A percentile compares a stretch with the other conserved stretches of the same genome.
Evolutionary conservation across 176 grass and related monocot genomes (phyloP).

Genomic region (Tillandsia fasciculata): DNA sequence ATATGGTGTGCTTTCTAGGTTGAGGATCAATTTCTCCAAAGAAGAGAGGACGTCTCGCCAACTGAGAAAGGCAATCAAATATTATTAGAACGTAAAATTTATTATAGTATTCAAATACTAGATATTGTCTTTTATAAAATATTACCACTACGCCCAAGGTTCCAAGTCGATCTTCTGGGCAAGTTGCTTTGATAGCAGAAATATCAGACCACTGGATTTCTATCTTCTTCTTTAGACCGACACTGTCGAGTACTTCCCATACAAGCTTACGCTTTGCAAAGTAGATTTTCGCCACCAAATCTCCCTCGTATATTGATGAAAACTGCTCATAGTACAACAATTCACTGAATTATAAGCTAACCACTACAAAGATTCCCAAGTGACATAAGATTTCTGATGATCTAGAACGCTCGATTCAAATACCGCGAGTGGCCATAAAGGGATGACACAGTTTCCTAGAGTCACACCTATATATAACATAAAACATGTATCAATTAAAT

Average conservation of each 20-base stretch:
- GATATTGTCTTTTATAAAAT: not conserved
- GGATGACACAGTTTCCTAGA: not conserved
- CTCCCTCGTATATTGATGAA: slow-evolving; percentile 54
- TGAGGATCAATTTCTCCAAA: slow-evolving; percentile 75
- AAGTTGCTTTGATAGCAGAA: slow-evolving; percentile 46
- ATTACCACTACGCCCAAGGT: slow-evolving; percentile 54
- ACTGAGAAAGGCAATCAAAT: slow-evolving; percentile 33
- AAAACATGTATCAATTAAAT: not conserved
- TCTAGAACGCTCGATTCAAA: not conserved
- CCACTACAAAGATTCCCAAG: not conserved
- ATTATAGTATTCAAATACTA: not conserved
- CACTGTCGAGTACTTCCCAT: slow-evolving; percentile 58
- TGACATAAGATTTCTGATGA: not conserved
- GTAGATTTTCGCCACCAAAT: slow-evolving; percentile 80
- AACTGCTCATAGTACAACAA: slow-evolving; percentile 28
- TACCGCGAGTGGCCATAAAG: not conserved
- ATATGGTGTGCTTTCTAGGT: slow-evolving; percentile 82
- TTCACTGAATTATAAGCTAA: slow-evolving; percentile 18
- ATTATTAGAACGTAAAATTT: not conserved
- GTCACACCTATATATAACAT: not conserved
- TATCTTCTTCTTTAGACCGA: slow-evolving; percentile 71
- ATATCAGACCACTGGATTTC: slow-evolving; percentile 77
- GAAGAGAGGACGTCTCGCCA: slow-evolving; percentile 60
- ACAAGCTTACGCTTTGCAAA: slow-evolving; percentile 82
- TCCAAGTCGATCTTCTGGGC: slow-evolving; percentile 39